A percentile compares a stretch with the other conserved stretches of the same genome.
Evolutionary conservation across 371 early-diverging fungal genomes (phyloP).

Genomic region (Phascolomyces articulosus): DNA sequence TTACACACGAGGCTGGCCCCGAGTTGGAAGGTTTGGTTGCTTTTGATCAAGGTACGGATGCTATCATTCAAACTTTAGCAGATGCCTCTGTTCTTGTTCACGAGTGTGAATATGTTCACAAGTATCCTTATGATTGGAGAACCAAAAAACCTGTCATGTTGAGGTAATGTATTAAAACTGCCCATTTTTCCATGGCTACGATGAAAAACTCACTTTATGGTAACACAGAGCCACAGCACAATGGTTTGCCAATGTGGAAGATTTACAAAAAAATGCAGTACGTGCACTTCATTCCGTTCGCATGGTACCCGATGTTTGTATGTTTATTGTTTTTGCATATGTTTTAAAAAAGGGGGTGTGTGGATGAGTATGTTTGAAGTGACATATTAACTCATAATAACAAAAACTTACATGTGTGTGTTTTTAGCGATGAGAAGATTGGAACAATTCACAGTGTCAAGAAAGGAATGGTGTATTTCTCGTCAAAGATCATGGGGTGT

Average conservation of each 20-base stretch:
- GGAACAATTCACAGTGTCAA: constrained; percentile 64
- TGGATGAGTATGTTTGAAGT: too few relatives aligned
- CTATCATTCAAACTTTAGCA: constrained; percentile 62
- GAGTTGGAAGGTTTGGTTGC: constrained; percentile 68
- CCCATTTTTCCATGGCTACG: too few relatives aligned
- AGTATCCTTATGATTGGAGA: constrained; percentile 93
- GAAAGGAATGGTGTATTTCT: constrained; percentile 93
- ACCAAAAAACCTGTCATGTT: constrained; percentile 88
- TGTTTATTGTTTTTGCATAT: constrained; percentile 4
- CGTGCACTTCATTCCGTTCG: constrained; percentile 57
- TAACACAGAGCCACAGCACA: constrained; percentile 72
- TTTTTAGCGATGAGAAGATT: constrained; percentile 54
- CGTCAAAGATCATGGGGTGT: constrained; percentile 87
- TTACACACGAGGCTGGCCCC: constrained; percentile 69
- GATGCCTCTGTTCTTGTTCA: constrained; percentile 43
- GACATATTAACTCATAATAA: not conserved
- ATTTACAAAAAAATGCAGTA: constrained; percentile 63
- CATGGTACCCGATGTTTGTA: constrained; percentile 69
- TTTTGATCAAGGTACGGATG: constrained; percentile 58
- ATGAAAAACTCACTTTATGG: not conserved
- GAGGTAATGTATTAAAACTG: constrained; percentile 31
- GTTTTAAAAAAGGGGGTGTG: not conserved
- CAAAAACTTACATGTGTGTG: not conserved
- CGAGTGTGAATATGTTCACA: constrained; percentile 63
- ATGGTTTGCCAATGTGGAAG: constrained; percentile 86